Evolutionary conservation across 495 filamentous ascomycete genomes (phyloP).

Genomic region (Podospora pseudopauciseta): DNA sequence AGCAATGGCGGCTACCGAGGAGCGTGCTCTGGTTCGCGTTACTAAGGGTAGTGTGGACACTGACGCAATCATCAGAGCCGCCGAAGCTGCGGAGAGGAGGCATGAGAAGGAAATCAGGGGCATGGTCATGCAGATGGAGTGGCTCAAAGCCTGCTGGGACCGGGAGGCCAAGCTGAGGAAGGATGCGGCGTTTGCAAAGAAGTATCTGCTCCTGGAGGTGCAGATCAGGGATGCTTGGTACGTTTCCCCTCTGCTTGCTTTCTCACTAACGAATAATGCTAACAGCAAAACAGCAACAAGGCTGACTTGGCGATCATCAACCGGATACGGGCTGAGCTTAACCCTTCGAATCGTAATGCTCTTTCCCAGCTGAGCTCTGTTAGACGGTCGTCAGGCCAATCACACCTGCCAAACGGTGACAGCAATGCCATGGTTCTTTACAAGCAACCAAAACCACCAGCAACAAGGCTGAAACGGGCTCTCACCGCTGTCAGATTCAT

Average conservation of each 20-base stretch:
- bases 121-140: conserved; percentile 83
- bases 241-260: conserved; percentile 37
- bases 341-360: conserved; percentile 31
- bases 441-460: conserved; percentile 7
- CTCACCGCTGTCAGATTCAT: conserved; percentile 38
- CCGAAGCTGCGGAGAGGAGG: conserved; percentile 53
- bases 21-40: conserved; percentile 14
- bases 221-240: conserved; percentile 82
- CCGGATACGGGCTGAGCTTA: conserved; percentile 56
- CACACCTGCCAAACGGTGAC: conserved; percentile 2
- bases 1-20: conserved; percentile 16
- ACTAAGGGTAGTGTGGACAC: conserved; percentile 27
- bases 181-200: conserved; percentile 77
- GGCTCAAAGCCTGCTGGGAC: conserved; percentile 71
- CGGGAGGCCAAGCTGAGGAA: conserved; percentile 76
- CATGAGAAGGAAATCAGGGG: conserved; percentile 81
- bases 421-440: neutral
- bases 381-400: neutral
- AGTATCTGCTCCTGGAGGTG: conserved; percentile 72
- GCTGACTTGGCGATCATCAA: conserved; percentile 80
- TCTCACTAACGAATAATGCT: conserved; percentile 3
- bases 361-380: conserved; percentile 22
- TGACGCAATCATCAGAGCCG: conserved; percentile 45
- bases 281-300: conserved; percentile 65
- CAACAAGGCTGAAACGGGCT: neutral